Percentiles rank a stretch among this genome's conserved stretches.
Evolutionary conservation across 1,139 yeast genomes (phyloP).

Genomic region (Suhomyces panamericanus): DNA sequence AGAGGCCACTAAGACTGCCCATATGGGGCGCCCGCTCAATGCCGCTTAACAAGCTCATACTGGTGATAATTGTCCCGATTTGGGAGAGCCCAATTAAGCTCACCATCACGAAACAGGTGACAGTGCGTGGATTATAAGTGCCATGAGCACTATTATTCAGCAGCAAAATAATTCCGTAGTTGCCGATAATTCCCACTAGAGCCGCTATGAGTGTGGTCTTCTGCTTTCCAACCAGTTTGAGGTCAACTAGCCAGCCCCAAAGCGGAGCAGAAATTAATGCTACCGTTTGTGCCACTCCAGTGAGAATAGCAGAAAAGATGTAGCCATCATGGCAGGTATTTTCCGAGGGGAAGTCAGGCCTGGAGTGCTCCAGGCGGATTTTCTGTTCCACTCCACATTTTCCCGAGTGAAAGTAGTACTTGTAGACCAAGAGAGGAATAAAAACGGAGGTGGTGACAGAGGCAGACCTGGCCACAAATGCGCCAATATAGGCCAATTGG

Average conservation of each 20-base stretch:
- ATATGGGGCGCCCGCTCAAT: conserved; percentile 33
- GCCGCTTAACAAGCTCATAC: conserved; percentile 44
- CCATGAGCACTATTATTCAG: conserved; percentile 15
- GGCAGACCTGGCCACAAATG: conserved; percentile 64
- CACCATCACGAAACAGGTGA: conserved; percentile 31
- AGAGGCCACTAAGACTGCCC: conserved; percentile 71
- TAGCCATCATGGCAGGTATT: conserved; percentile 63
- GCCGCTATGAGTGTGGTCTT: conserved; percentile 24
- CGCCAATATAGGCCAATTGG: conserved; percentile 59
- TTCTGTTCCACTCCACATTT: conserved; percentile 36
- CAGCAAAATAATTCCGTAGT: conserved; percentile 30
- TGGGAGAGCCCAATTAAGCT: conserved; percentile 44
- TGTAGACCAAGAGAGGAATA: conserved; percentile 62
- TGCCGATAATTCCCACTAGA: conserved; percentile 38
- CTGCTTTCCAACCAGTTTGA: conserved; percentile 39
- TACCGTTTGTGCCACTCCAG: conserved; percentile 64
- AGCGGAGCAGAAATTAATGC: conserved; percentile 61
- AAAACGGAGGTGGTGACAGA: conserved; percentile 62
- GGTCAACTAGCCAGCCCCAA: conserved; percentile 60
- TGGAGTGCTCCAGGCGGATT: conserved; percentile 1
- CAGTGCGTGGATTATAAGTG: conserved; percentile 38
- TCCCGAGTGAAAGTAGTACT: conserved; percentile 52
- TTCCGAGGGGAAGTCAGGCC: conserved; percentile 25
- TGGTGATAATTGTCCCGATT: conserved; percentile 58
- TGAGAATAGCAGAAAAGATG: conserved; percentile 62